Base-by-base conservation (phyloP, 2,329 filamentous ascomycete genomes). In the Aspergillus arachidicola region DNA sequence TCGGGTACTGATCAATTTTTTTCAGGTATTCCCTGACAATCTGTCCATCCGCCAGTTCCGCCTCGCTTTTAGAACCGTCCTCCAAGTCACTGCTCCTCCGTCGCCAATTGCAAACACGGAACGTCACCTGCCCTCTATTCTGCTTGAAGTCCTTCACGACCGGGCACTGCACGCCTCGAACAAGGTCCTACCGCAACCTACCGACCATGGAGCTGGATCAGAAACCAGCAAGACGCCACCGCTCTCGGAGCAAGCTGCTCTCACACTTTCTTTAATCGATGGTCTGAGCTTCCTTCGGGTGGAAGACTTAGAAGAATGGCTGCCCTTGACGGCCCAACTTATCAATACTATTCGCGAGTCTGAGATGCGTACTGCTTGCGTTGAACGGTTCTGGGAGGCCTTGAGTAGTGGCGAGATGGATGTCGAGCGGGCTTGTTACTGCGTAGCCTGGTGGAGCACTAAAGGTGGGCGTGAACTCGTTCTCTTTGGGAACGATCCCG, bases 11-110 rank as follows among this genome's bases (percentile, higher is more conserved):
- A 64, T 45, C 3, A 0, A 32, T n/a, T 36, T 41, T 41, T 57
- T 57, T 21, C 53, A 82, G 72, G 89, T 92, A 0, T 97, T 97
- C 76, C 93, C 94, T 0, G 75, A 83, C 1, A 90, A 90, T 63
- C 87, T 97, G 23, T 94, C 92, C 0, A 85, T 91, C 0, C 88
- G 93, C 19, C 94, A 97, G 75, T 97, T 97, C 81, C 87, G 93
- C 34, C 83, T 97, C 11, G 94, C 93, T 12, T 94, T 96, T 82
- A 92, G 90, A 75, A 94, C 92, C 1, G 82, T 97, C 53, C 87
- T 96, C 76, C 90, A 91, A 70, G 89, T 96, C 63, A 88, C 93
- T 12, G 89, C 91, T 3, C 92, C 93, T 3, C 94, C 93, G 0
- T 93, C 91, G 43, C 85, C 88, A 1, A 85, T 96, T 46, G 88